Base-by-base conservation (phyloP, 2,329 filamentous ascomycete species). In the Pseudogymnoascus sp. region DNA sequence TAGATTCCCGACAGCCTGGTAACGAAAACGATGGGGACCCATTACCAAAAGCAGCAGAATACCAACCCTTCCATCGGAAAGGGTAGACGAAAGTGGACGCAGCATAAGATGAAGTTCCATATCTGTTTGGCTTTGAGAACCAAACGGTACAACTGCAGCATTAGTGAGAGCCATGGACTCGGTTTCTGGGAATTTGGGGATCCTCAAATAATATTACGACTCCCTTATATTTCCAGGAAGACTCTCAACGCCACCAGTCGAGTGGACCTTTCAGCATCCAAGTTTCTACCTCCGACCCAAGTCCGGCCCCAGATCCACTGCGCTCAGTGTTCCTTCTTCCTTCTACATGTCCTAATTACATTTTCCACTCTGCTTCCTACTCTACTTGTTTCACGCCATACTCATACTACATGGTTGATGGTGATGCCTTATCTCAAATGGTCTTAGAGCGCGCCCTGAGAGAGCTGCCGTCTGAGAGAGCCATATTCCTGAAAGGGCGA, bases 141-240 rank as follows among this genome's bases (percentile, higher is more conserved):
- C 47, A 54, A 54, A 54, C n/a, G 9, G 25, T 33, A 8, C 28
- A 54, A 54, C 47, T 54, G 28, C 47, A 54, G 47, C 28, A 54
- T 54, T 54, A 54, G 47, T 54, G 47, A 54, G 47, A 54, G 47
- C 47, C 47, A 54, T 54, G 47, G 47, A 54, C 47, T 54, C 47
- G 47, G 28, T 54, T 54, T 54, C 28, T 54, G 47, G 47, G 47
- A 54, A 18, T 54, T 54, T 33, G 47, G 47, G 47, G 47, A 33
- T 54, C 25, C 47, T 54, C 47, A 54, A 54, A 54, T 54, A 54
- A 54, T 54, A 18, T 54, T 54, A 54, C 47, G 33, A 54, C 16
- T 30, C 28, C 47, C 47, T 18, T 54, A 54, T 54, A 54, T 33
- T 54, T 30, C 28, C 47, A 54, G 25, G n/a, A 33, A 33, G 16